phyloP scores from a whole-genome alignment of 257 asterid species.

The Linderniella brevidens region DNA sequence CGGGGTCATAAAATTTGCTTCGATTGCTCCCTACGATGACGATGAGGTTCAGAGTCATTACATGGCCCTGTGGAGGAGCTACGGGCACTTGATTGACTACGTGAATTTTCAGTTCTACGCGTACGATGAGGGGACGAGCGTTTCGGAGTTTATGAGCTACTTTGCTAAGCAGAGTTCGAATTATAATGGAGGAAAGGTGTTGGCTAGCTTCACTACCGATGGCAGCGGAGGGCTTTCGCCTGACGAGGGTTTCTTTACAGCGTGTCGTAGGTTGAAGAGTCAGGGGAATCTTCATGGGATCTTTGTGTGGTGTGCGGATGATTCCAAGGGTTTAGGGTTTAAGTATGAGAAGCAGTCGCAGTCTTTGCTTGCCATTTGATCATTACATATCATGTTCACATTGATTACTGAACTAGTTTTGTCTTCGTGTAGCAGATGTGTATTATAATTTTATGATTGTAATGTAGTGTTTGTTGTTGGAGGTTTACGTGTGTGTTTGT shows the following conservation, averaged over 20 bases:
- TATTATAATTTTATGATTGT: no score
- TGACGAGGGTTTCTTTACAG: slow-evolving; percentile 40
- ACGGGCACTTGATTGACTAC: slow-evolving; percentile 44
- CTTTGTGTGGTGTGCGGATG: slow-evolving; percentile 77
- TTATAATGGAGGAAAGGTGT: slow-evolving; percentile 35
- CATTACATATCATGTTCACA: no score
- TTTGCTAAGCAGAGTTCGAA: slow-evolving; percentile 37
- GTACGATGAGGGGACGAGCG: slow-evolving; percentile 26
- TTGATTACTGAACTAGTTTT: no score
- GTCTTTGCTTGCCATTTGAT: neutral
- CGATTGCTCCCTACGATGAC: slow-evolving; percentile 53
- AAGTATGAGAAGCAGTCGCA: slow-evolving; percentile 40
- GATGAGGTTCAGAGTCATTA: slow-evolving; percentile 32
- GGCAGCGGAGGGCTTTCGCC: slow-evolving; percentile 53
- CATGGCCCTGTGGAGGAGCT: slow-evolving; percentile 48
- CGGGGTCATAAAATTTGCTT: slow-evolving; percentile 26
- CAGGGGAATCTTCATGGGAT: slow-evolving; percentile 60
- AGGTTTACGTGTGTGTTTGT: no score
- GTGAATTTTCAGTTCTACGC: slow-evolving; percentile 68
- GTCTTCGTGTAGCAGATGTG: no score
- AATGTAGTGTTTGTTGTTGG: no score
- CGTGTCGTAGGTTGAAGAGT: slow-evolving; percentile 29
- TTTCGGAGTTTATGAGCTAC: slow-evolving; percentile 40
- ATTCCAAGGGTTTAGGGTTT: slow-evolving; percentile 42
- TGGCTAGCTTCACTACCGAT: slow-evolving; percentile 52